phyloP scores from a whole-genome alignment of 2,329 filamentous ascomycete genomes.

The Colletotrichum kahawae region DNA sequence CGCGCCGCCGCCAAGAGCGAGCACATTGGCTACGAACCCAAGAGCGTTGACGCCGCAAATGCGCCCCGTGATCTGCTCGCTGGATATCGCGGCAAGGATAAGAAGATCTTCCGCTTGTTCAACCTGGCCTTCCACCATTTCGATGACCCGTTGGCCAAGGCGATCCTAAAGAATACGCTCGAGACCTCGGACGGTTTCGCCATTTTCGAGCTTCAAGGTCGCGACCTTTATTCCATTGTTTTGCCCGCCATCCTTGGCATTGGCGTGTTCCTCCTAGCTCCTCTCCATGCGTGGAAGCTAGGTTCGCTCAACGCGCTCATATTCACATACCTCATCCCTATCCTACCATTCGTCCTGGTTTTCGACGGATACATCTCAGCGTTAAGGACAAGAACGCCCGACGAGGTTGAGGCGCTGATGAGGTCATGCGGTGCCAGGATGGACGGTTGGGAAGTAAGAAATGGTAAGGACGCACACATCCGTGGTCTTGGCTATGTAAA shows the following conservation, averaged over 20 bases:
- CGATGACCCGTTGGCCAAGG: conserved; percentile 63
- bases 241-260: conserved; percentile 58
- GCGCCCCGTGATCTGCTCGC: conserved; percentile 57
- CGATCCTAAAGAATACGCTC: conserved; percentile 68
- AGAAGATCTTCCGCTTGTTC: conserved; percentile 71
- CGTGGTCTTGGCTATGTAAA: conserved; percentile 56
- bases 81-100: conserved; percentile 34
- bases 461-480: conserved; percentile 51
- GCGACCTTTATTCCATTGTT: conserved; percentile 59
- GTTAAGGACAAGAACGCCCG: conserved; percentile 68
- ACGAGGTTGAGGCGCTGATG: conserved; percentile 67
- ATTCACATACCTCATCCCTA: conserved; percentile 69
- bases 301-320: conserved; percentile 60
- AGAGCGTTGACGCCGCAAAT: conserved; percentile 68
- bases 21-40: conserved; percentile 63
- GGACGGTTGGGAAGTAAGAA: conserved; percentile 53
- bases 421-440: conserved; percentile 53
- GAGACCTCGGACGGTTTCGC: conserved; percentile 70
- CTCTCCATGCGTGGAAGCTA: conserved; percentile 58
- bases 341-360: conserved; percentile 70
- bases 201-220: conserved; percentile 78
- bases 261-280: conserved; percentile 55
- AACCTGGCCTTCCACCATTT: conserved; percentile 82
- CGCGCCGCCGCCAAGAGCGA: conserved; percentile 54
- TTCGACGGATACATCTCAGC: conserved; percentile 74